phyloP scores from a whole-genome alignment of 2,329 filamentous ascomycete genomes.

The Lojkania enalia region DNA sequence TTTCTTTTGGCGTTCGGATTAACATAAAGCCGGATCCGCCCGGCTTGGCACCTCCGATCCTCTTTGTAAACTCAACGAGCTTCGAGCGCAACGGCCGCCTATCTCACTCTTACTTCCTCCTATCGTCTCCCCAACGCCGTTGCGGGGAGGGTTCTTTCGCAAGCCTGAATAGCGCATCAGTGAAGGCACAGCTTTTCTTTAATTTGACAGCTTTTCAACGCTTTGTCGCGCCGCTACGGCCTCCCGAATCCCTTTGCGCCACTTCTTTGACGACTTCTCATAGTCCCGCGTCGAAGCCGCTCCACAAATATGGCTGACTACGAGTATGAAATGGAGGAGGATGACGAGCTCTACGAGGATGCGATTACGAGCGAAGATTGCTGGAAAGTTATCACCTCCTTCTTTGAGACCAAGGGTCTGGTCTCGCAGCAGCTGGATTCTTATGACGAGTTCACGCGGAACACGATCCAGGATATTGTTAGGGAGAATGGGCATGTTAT shows the following conservation, averaged over 20 bases:
- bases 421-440: conserved; percentile 98
- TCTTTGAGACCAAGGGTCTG: conserved; percentile 94
- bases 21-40: too few relatives aligned
- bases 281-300: neutral
- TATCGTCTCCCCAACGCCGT: too few relatives aligned
- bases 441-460: conserved; percentile 94
- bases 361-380: conserved; percentile 94
- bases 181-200: too few relatives aligned
- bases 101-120: too few relatives aligned
- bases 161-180: too few relatives aligned
- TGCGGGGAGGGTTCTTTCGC: too few relatives aligned
- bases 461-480: conserved; percentile 92
- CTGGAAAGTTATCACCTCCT: conserved; percentile 96
- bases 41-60: neutral
- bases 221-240: neutral
- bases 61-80: too few relatives aligned
- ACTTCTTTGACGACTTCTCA: conserved; percentile 1
- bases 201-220: too few relatives aligned
- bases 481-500: conserved; percentile 88
- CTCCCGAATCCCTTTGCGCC: neutral
- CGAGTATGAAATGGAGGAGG: conserved; percentile 67
- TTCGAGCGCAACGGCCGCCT: too few relatives aligned
- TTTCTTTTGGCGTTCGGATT: too few relatives aligned
- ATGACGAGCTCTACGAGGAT: conserved; percentile 55
- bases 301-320: conserved; percentile 56